Base-by-base conservation (phyloP, 2,329 filamentous ascomycete species). In the Harringtonia aguacate region DNA sequence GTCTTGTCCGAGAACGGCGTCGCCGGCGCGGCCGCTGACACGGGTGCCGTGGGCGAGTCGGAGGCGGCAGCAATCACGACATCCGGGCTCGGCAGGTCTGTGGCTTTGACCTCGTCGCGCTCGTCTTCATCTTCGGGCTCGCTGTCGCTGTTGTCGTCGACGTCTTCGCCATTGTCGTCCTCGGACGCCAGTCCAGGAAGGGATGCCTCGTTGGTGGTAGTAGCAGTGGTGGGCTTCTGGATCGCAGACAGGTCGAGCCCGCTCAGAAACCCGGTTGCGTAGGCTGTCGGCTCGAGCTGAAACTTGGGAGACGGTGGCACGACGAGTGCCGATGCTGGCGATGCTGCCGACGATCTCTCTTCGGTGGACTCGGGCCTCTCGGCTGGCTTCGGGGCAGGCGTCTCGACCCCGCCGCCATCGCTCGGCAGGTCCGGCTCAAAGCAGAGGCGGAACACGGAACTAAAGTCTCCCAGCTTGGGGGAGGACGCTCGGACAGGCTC, bases 401-500 rank as follows among this genome's bases (percentile, higher is more conserved):
- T n/a, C n/a, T n/a, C n/a, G n/a, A n/a, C n/a, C n/a, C 18, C 31
- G 15, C 13, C 15, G 39, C 30, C 39, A 24, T 36, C 21, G 35
- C 21, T 14, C n/a, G n/a, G n/a, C n/a, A n/a, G n/a, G n/a, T 27
- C 7, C 10, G 24, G 10, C n/a, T 27, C 14, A 8, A 43, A 36
- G 27, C 20, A 45, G n/a, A 31, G 18, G 18, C 36, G 31, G 15
- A 47, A 44, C n/a, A 46, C 33, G 10, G 34, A 41, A 14, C 34
- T 14, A 6, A 52, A 52, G 24, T 52, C 38, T 36, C 50, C 50
- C 8, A 52, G 46, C 17, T 31, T 44, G 20, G 46, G 46, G 10
- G 17, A 20, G n/a, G 40, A 15, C 3, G 24, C n/a, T n/a, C n/a
- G n/a, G n/a, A n/a, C n/a, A n/a, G n/a, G n/a, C n/a, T n/a, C n/a